Evolutionary conservation across 257 asterid genomes (phyloP).

Genomic region (Fraxinus cuspidata): DNA sequence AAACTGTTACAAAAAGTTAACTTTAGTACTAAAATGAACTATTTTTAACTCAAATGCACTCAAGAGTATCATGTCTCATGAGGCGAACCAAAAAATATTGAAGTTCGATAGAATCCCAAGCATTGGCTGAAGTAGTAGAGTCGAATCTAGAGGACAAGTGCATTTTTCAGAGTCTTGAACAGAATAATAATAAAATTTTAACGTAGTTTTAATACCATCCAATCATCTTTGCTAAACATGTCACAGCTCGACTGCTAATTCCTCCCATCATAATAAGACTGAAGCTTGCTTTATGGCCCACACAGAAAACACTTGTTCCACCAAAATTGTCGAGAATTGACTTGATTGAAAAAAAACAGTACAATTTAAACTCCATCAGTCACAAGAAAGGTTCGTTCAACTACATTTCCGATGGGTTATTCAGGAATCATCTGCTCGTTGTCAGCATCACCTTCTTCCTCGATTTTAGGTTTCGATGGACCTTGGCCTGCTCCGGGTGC

Average conservation of each 20-base stretch:
- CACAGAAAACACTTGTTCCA: background rate
- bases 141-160: background rate
- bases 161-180: background rate
- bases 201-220: background rate
- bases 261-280: background rate
- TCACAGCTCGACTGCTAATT: background rate
- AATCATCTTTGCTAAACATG: background rate
- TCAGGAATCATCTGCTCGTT: conserved; percentile 86
- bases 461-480: conserved; percentile 71
- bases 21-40: too few relatives aligned
- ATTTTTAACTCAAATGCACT: background rate
- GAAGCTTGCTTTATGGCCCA: background rate
- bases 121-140: background rate
- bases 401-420: conserved; percentile 15
- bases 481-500: conserved; percentile 67
- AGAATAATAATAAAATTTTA: background rate
- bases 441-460: conserved; percentile 87
- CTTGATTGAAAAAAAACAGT: background rate
- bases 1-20: too few relatives aligned
- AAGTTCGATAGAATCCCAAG: background rate
- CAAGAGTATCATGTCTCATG: background rate
- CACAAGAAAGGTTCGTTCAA: background rate
- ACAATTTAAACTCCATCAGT: background rate
- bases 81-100: background rate
- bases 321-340: background rate